Conservation (phyloP, 208 protist genomes). For the Phytomonas francai region DNA sequence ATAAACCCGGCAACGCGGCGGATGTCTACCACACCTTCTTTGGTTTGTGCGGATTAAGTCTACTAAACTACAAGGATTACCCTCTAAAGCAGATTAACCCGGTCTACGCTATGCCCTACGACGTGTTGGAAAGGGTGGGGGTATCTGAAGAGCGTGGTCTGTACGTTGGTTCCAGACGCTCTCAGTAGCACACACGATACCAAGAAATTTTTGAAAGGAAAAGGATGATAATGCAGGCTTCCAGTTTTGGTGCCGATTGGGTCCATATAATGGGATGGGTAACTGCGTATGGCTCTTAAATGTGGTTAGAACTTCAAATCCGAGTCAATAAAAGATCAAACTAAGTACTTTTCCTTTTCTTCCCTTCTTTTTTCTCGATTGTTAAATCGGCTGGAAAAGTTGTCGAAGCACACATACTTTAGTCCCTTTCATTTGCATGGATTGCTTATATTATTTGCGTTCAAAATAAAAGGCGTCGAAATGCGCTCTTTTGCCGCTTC, state of each 20-base stretch:
- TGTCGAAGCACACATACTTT: neutral
- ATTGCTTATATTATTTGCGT: neutral
- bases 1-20: slow-evolving; percentile 95
- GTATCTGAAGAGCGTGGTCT: slow-evolving; percentile 49
- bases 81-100: slow-evolving; percentile 70
- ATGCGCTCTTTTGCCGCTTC: neutral
- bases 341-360: neutral
- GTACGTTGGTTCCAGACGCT: slow-evolving; percentile 25
- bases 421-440: neutral
- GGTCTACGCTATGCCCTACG: slow-evolving; percentile 85
- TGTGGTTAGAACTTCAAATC: neutral
- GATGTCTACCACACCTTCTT: slow-evolving; percentile 99
- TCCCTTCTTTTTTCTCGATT: neutral
- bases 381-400: neutral
- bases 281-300: neutral
- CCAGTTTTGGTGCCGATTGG: neutral
- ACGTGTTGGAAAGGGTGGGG: slow-evolving; percentile 51
- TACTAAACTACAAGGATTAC: slow-evolving; percentile 87
- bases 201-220: neutral
- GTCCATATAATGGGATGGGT: neutral
- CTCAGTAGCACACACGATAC: neutral
- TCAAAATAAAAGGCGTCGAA: neutral
- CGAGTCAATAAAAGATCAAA: neutral
- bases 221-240: neutral
- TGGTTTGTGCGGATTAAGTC: slow-evolving; percentile 92